These are phyloP conservation scores for Lachnellula willkommii DNA, from an alignment of 2,329 filamentous ascomycete species.

Conservation along the genomic window DNA sequence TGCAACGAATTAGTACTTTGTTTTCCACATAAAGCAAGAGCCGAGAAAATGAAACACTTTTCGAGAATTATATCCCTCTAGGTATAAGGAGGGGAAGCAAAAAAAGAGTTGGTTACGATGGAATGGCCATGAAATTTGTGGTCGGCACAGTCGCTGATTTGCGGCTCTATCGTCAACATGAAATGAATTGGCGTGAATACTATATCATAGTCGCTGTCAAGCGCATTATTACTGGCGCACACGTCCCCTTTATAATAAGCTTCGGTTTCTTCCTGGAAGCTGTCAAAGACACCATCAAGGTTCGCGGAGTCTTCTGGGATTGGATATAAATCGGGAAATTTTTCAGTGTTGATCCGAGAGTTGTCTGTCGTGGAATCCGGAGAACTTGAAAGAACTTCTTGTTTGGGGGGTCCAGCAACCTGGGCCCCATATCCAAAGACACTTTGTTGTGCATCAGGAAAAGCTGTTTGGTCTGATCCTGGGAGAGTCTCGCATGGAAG, in stretches of 20 bases:
- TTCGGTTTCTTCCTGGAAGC: background rate
- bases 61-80: too few relatives aligned
- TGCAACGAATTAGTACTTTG: too few relatives aligned
- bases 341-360: too few relatives aligned
- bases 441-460: background rate
- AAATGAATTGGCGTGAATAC: constrained; percentile 13
- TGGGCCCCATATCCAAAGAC: background rate
- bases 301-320: too few relatives aligned
- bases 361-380: too few relatives aligned
- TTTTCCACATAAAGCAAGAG: background rate
- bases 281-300: background rate
- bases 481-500: background rate
- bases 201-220: background rate
- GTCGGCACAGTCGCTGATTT: constrained; percentile 6
- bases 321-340: too few relatives aligned
- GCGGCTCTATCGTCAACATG: constrained; percentile 11
- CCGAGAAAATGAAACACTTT: background rate
- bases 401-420: too few relatives aligned
- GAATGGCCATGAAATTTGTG: background rate
- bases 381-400: too few relatives aligned
- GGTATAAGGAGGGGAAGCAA: too few relatives aligned
- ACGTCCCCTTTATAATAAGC: background rate
- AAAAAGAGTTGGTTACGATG: background rate
- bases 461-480: background rate
- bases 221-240: background rate